Conservation (phyloP, 768 basidiomycete genomes). For the Zangia roseola region DNA sequence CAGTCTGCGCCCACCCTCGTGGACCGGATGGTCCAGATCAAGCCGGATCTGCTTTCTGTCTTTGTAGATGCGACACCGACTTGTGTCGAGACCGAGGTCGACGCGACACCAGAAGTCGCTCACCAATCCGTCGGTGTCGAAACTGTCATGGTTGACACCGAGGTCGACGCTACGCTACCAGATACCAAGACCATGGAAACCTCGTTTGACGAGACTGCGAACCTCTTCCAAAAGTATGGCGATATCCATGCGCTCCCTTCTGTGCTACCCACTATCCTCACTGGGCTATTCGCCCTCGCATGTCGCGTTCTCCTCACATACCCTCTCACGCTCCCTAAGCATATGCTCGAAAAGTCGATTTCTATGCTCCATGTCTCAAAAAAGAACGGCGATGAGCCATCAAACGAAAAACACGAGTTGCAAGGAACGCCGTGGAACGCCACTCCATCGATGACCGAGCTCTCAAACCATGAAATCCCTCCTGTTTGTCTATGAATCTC, state of each 20-base stretch:
- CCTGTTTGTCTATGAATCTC: slow-evolving; percentile 53
- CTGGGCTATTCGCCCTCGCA: slow-evolving; percentile 45
- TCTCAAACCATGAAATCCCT: slow-evolving; percentile 34
- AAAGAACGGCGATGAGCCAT: slow-evolving; percentile 29
- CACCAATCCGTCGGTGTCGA: slow-evolving; percentile 35
- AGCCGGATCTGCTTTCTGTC: slow-evolving; percentile 37
- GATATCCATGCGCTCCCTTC: slow-evolving; percentile 34
- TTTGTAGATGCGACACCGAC: slow-evolving; percentile 55
- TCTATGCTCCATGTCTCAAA: slow-evolving; percentile 33
- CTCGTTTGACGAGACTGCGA: slow-evolving; percentile 20
- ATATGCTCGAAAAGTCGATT: slow-evolving; percentile 36
- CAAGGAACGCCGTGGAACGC: slow-evolving; percentile 25
- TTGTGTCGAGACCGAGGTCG: slow-evolving; percentile 44
- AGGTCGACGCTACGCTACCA: slow-evolving; percentile 33
- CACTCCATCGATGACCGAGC: slow-evolving; percentile 27
- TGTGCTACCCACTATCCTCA: slow-evolving; percentile 27
- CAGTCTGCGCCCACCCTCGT: slow-evolving; percentile 39
- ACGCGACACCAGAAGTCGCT: slow-evolving; percentile 37
- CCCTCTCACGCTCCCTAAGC: slow-evolving; percentile 50
- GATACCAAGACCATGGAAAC: slow-evolving; percentile 23
- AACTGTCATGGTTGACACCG: slow-evolving; percentile 27
- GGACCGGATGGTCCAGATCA: slow-evolving; percentile 40
- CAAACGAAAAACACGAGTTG: slow-evolving; percentile 30
- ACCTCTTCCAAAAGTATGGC: slow-evolving; percentile 22
- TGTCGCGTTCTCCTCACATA: slow-evolving; percentile 48